Base-by-base conservation (phyloP, 257 asterid genomes). In the Capsicum pubescens region DNA sequence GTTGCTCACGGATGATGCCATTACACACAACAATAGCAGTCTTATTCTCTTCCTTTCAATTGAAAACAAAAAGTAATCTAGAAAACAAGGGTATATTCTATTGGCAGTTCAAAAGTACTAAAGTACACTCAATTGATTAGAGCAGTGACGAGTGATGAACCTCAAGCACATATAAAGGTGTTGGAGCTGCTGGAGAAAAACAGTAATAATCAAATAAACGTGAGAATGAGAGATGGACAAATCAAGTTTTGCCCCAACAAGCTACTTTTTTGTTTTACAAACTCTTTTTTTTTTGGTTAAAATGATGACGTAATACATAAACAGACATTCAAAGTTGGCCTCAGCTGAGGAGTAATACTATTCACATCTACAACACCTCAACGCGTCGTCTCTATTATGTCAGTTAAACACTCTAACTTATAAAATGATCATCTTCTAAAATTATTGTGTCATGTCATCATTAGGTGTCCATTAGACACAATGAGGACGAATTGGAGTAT, bases 1-100 rank as follows among this genome's bases (percentile, higher is more conserved):
- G 74, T 80, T 87, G 66, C 66, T 87, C 70, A 64, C 57, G 3
- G 85, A 81, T 88, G 85, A 79, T 15, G 90, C 84, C 94, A 90
- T 91, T 61, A 42, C 35, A 61, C 67, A 61, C 9, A 3, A 60
- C 7, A 44, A 61, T 61, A 9, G 14, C 69, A 19, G 3, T 19
- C 35, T 60, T 60, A n/a, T 60, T n/a, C 11, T 59, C 21, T 59
- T 17, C 21, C 8, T 17, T 59, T 21, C 2, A 16, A 59, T 59
- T 59, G 26, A 59, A 17, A 59, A 59, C 64, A 16, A 52, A 52
- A 39, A 39, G 44, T 39, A 39, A 39, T 3, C 44, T 39, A 39
- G 44, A 39, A 3, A 3, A 39, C 5, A 39, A 39, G 44, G 5
- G 44, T 39, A 39, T 39, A 3, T 39, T 39, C 5, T 39, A 3